These are phyloP conservation scores for Debaryomycetaceae sp. DNA, from an alignment of 1,139 yeast genomes.

Conservation along the genomic window DNA sequence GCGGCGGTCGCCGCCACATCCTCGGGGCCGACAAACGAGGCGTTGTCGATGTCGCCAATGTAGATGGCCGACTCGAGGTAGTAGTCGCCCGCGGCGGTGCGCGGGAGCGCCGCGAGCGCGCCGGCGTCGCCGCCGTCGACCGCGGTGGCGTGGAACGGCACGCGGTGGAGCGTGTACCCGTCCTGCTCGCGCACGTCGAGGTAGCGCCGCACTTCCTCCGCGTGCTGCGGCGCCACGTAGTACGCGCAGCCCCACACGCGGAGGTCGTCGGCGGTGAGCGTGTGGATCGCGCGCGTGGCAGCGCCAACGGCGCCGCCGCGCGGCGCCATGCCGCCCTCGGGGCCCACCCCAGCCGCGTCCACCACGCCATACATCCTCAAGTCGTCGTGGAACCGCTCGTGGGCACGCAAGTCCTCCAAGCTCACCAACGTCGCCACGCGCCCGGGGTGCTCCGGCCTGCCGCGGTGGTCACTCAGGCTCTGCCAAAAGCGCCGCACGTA, in stretches of 20 bases:
- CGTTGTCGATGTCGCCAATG: constrained; percentile 78
- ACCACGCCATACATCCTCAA: constrained; percentile 35
- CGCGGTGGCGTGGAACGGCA: constrained; percentile 55
- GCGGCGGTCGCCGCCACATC: constrained; percentile 51
- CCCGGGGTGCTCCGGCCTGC: constrained; percentile 82
- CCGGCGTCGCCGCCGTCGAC: constrained; percentile 15
- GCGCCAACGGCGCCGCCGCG: not conserved
- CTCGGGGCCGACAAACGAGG: constrained; percentile 84
- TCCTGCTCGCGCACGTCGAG: constrained; percentile 83
- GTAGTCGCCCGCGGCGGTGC: constrained; percentile 31
- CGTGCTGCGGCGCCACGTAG: constrained; percentile 66
- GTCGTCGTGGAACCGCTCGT: constrained; percentile 43
- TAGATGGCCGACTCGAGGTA: constrained; percentile 64
- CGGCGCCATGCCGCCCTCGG: not conserved
- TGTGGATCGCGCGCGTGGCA: constrained; percentile 6
- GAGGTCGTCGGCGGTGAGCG: constrained; percentile 41
- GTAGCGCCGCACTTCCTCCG: constrained; percentile 57
- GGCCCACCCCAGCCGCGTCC: constrained; percentile 1
- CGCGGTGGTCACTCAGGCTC: constrained; percentile 83
- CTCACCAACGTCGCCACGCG: constrained; percentile 80
- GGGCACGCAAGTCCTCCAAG: constrained; percentile 43
- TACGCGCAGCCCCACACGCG: constrained; percentile 81
- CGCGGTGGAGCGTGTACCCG: constrained; percentile 73
- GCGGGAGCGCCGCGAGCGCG: constrained; percentile 17
- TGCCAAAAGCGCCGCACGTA: constrained; percentile 89